Evolutionary conservation across 306 rosid species (phyloP), one percentile per base, ranked within the genome.

Genomic region (Vigna nakashimae): DNA sequence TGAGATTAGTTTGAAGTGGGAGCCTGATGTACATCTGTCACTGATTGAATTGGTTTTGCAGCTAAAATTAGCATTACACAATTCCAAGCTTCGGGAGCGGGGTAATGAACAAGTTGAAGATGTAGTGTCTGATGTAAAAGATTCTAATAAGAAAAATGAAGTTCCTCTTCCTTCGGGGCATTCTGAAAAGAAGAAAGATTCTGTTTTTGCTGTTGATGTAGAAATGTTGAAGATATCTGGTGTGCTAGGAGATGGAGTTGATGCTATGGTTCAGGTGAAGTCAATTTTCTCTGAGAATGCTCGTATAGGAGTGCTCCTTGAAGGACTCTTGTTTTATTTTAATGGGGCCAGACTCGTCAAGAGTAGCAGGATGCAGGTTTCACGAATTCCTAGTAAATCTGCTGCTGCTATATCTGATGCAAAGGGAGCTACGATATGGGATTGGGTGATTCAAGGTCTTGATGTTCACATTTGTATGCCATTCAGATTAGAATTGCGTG

Each of bases 281-380:
- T 92, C 99, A 55, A 96, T 96, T 83, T 96, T 96, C 88, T 92
- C 99, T 49, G 99, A 96, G 84, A 96, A 96, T 96, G 97, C 97
- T 73, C 81, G 87, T 59, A 92, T 96, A 71, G 99, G 99, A 76
- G 87, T 96, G 81, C 98, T 96, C 83, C 86, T 96, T 73, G 99
- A 96, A 91, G 94, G 97, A 40, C 85, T 96, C 45, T 51, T 87
- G 73, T 84, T 92, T 74, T 48, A 90, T 69, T 87, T 92, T 71
- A 88, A 87, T 72, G 90, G 91, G 55, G 91, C 90, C 24, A 88
- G 91, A 81, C 79, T 96, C 45, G 65, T 91, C 71, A 92, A 83
- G 86, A 92, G 98, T 85, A 90, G 97, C 82, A 82, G 98, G 76
- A 92, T 93, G 92, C 99, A 96, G 82, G 84, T 92, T 78, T 96